phyloP scores from a whole-genome alignment of 1,284 basidiomycete species.

The Cryptococcus jaspeensis region DNA sequence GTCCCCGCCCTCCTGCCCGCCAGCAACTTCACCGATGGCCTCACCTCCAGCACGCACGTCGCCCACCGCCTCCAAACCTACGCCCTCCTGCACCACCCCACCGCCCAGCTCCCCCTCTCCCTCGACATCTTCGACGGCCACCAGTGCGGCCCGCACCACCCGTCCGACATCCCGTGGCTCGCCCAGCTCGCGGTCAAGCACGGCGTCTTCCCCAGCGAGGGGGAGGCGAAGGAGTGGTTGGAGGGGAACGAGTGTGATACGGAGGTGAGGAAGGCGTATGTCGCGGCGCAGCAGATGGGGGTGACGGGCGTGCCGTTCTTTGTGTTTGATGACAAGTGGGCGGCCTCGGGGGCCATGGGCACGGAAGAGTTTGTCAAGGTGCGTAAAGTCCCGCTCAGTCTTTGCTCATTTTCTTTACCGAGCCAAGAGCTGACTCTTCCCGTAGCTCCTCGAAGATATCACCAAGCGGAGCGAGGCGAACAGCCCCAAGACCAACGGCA shows the following conservation, averaged over 20 bases:
- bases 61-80: conserved; percentile 49
- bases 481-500: not conserved
- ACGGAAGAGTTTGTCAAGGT: conserved; percentile 55
- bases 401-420: too few relatives aligned
- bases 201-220: conserved; percentile 39
- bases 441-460: conserved; percentile 26
- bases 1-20: not conserved
- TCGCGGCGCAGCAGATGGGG: conserved; percentile 39
- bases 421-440: too few relatives aligned
- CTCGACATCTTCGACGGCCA: conserved; percentile 46
- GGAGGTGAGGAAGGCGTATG: conserved; percentile 44
- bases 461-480: conserved; percentile 13
- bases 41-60: conserved; percentile 44
- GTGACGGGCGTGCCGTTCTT: conserved; percentile 56
- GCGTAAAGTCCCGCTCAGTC: too few relatives aligned
- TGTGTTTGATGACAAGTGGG: conserved; percentile 49
- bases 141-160: conserved; percentile 49
- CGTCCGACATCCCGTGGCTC: conserved; percentile 41
- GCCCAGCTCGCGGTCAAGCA: conserved; percentile 44
- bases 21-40: conserved; percentile 43
- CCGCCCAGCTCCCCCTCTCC: conserved; percentile 38
- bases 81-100: conserved; percentile 39
- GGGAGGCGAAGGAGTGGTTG: conserved; percentile 38
- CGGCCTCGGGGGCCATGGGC: conserved; percentile 52
- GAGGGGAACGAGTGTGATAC: conserved; percentile 34